Conservation (phyloP, 2,329 filamentous ascomycete species). For the Ascochyta lentis region DNA sequence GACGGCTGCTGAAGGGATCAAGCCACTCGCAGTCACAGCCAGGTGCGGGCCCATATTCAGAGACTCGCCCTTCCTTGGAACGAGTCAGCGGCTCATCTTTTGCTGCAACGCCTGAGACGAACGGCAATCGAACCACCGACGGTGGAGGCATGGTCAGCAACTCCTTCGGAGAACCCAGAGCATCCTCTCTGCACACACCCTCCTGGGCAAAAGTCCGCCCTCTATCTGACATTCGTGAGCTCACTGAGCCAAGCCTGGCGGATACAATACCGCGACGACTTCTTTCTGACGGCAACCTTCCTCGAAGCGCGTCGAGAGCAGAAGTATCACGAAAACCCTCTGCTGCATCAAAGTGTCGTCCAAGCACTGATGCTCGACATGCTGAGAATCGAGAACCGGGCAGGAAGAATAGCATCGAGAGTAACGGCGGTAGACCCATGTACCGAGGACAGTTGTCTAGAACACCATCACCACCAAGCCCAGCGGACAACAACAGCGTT, state of each 20-base stretch:
- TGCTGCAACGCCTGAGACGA: slow-evolving; percentile 17
- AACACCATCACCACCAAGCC: slow-evolving; percentile 44
- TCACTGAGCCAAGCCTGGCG: slow-evolving; percentile 57
- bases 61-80: slow-evolving; percentile 27
- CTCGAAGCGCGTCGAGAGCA: slow-evolving; percentile 34
- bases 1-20: slow-evolving; percentile 46
- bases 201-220: slow-evolving; percentile 51
- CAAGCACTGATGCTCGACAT: slow-evolving; percentile 38
- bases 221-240: slow-evolving; percentile 58
- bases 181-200: slow-evolving; percentile 29
- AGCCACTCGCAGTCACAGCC: slow-evolving; percentile 37
- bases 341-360: slow-evolving; percentile 36
- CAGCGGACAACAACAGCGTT: slow-evolving; percentile 47
- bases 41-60: slow-evolving; percentile 25
- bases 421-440: slow-evolving; percentile 36
- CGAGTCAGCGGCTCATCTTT: slow-evolving; percentile 20
- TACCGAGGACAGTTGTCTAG: slow-evolving; percentile 34
- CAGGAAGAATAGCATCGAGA: slow-evolving; percentile 37
- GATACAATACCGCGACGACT: slow-evolving; percentile 45
- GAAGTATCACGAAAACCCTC: slow-evolving; percentile 44
- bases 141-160: slow-evolving; percentile 38
- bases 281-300: slow-evolving; percentile 26
- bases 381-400: slow-evolving; percentile 39
- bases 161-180: slow-evolving; percentile 34
- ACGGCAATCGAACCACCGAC: slow-evolving; percentile 17